Conservation (phyloP, 202 grass and related monocot genomes). For the Sporobolus alterniflorus region DNA sequence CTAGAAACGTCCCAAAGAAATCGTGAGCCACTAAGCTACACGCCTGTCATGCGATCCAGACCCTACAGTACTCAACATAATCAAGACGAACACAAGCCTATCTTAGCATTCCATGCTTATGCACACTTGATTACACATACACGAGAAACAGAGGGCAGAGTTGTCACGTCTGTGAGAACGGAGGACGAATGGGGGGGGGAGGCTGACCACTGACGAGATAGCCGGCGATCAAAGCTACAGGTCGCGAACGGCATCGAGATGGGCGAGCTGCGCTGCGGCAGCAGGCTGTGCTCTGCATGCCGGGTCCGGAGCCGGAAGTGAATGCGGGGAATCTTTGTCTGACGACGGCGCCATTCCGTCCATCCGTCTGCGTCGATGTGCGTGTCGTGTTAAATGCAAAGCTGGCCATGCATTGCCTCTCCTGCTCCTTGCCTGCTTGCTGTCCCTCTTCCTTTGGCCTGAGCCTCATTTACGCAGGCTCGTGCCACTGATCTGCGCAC, state of each 20-base stretch:
- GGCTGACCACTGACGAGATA: slow-evolving; percentile 28
- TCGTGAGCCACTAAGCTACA: background rate
- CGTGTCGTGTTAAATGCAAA: slow-evolving; percentile 62
- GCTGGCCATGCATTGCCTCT: background rate
- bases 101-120: background rate
- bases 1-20: background rate
- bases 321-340: slow-evolving; percentile 82
- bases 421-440: slow-evolving; percentile 22
- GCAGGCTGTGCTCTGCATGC: background rate
- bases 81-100: background rate
- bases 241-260: slow-evolving; percentile 15
- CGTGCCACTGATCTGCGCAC: slow-evolving; percentile 7
- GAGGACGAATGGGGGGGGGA: background rate
- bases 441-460: slow-evolving; percentile 19
- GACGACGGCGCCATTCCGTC: slow-evolving; percentile 37
- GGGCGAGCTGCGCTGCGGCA: background rate
- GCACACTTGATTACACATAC: background rate
- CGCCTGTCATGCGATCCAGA: background rate
- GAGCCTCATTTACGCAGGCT: slow-evolving; percentile 48
- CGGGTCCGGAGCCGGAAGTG: slow-evolving; percentile 38
- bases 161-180: background rate
- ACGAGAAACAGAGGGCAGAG: background rate
- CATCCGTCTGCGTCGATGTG: slow-evolving; percentile 39
- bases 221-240: slow-evolving; percentile 23
- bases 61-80: background rate